Base-by-base conservation (phyloP, 768 basidiomycete genomes). In the Galerina sulciceps region DNA sequence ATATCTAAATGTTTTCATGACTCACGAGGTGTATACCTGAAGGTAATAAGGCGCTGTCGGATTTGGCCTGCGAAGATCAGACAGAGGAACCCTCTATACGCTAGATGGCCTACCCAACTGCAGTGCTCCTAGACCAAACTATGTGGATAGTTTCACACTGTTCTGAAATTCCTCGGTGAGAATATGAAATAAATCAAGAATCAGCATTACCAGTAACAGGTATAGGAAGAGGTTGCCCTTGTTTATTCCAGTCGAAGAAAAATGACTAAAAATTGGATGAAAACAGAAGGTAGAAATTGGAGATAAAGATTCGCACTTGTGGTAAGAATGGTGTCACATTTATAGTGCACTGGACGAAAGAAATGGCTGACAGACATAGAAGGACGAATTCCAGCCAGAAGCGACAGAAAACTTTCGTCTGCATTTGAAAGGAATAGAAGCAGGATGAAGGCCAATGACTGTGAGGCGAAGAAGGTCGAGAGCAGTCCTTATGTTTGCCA, bases 1-100 rank as follows among this genome's bases (percentile, higher is more conserved):
- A 34, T 3, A 10, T 43, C 20, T 11, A 36, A 22, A 49, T 14
- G 22, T 34, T 31, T 41, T 20, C 17, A 8, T 36, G 48, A 73
- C 85, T 68, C 56, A 86, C 86, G 85, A 86, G 13, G 85, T 83
- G 65, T 84, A 87, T 9, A 87, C 75, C 65, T 85, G 83, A 4
- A 88, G 79, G 65, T 71, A 83, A 67, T 86, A 87, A 14, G 86
- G 86, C 4, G 84, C 77, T 6, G 69, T 70, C 3, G 84, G 83
- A 62, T 82, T 80, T 8, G 84, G 85, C 5, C 86, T 88, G 50
- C 17, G 45, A 49, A 8, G 31, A n/a, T 61, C 1, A 58, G 55
- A 45, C 20, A 52, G 45, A 17, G 14, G 22, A 6, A 36, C 42
- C 42, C 52, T 35, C 45, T n/a, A 22, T 40, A 36, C 42, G 52